These are phyloP conservation scores for Penicillium sp. DNA, from an alignment of 2,329 filamentous ascomycete species.

Conservation along the genomic window DNA sequence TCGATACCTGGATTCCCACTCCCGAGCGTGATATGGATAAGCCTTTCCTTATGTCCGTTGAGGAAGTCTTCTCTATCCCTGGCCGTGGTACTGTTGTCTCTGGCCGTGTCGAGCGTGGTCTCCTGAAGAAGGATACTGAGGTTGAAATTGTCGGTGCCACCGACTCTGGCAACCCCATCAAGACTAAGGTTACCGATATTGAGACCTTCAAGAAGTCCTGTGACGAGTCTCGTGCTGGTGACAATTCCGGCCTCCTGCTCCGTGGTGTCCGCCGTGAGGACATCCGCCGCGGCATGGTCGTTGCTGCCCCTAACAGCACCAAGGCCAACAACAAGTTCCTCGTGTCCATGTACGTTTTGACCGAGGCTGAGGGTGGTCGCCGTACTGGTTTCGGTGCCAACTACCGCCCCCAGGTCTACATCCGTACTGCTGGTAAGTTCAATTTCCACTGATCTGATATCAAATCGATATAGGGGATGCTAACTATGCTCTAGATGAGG, in stretches of 20 bases:
- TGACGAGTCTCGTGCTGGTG: constrained; percentile 90
- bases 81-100: constrained; percentile 96
- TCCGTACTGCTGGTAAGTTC: constrained; percentile 70
- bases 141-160: constrained; percentile 93
- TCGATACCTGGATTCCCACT: constrained; percentile 95
- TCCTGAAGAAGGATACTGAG: constrained; percentile 89
- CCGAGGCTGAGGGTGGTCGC: constrained; percentile 96
- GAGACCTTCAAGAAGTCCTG: constrained; percentile 99
- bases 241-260: constrained; percentile 96
- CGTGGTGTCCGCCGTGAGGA: constrained; percentile 96
- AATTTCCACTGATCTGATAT: neutral
- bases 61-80: constrained; percentile 85
- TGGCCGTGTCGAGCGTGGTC: constrained; percentile 93
- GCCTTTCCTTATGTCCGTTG: constrained; percentile 98
- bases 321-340: constrained; percentile 91
- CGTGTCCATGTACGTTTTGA: constrained; percentile 92
- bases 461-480: constrained; percentile 31
- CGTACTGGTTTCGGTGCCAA: constrained; percentile 94
- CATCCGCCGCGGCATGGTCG: constrained; percentile 89
- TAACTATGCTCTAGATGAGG: constrained; percentile 51
- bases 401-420: constrained; percentile 95
- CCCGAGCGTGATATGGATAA: constrained; percentile 92
- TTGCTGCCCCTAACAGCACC: constrained; percentile 76
- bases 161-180: constrained; percentile 64
- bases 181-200: constrained; percentile 99